These are phyloP conservation scores for Solanum hybrid DNA, from an alignment of 305 asterid genomes.

Conservation along the genomic window DNA sequence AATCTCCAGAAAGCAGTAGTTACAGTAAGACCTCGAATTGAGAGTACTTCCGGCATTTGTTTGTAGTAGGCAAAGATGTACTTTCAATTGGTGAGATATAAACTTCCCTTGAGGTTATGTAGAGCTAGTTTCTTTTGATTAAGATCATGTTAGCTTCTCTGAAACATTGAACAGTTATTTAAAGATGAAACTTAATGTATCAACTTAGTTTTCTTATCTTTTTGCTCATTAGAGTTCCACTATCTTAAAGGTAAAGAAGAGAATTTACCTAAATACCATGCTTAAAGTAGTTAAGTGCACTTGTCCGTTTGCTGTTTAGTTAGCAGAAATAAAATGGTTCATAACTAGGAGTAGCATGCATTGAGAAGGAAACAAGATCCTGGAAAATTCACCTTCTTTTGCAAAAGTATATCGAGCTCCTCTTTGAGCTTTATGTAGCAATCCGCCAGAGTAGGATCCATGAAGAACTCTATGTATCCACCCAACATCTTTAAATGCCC, in stretches of 20 bases:
- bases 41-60: neutral
- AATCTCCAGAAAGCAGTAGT: neutral
- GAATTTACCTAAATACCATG: neutral
- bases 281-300: neutral
- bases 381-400: conserved; percentile 52
- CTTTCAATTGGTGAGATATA: neutral
- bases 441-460: conserved; percentile 83
- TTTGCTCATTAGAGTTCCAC: neutral
- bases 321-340: neutral
- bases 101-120: neutral
- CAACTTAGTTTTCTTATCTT: neutral
- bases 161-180: neutral
- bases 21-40: neutral
- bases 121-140: neutral
- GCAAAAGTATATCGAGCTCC: conserved; percentile 61
- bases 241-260: neutral
- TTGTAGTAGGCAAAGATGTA: neutral
- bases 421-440: conserved; percentile 77
- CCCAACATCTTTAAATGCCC: conserved; percentile 85
- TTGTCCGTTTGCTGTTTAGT: neutral
- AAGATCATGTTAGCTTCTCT: neutral
- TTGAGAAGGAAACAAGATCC: neutral
- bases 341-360: neutral
- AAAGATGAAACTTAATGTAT: neutral
- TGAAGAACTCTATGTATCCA: conserved; percentile 85